Evolutionary conservation across 495 filamentous ascomycete species (phyloP).

Genomic region (Astrocystis sublimbata): DNA sequence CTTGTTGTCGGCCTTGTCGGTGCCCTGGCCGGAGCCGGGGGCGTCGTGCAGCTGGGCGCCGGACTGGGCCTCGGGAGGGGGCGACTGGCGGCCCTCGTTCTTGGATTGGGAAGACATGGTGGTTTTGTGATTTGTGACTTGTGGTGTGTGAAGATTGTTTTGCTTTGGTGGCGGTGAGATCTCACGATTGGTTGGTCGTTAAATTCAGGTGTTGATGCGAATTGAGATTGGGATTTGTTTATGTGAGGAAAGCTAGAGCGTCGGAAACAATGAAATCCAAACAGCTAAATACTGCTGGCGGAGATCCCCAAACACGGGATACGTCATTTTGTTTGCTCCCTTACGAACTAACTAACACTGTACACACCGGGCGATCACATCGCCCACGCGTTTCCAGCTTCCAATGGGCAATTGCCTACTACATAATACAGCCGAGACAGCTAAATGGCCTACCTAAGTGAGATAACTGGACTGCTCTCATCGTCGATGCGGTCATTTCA

Average conservation of each 20-base stretch:
- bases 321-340: no score
- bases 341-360: not conserved
- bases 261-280: no score
- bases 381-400: no score
- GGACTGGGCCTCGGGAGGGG: slow-evolving; percentile 68
- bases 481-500: slow-evolving; percentile 10
- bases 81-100: slow-evolving; percentile 74
- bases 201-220: not conserved
- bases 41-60: slow-evolving; percentile 62
- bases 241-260: not conserved
- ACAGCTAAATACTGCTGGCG: not conserved
- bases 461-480: not conserved
- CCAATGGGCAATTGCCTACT: no score
- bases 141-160: slow-evolving; percentile 10
- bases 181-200: no score
- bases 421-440: no score
- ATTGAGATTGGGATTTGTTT: not conserved
- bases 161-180: slow-evolving; percentile 4
- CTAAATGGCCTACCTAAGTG: no score
- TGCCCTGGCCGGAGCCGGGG: slow-evolving; percentile 58
- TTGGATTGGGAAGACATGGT: slow-evolving; percentile 53
- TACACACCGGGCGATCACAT: no score
- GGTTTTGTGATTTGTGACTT: slow-evolving; percentile 17
- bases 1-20: slow-evolving; percentile 48
- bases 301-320: not conserved